These are phyloP conservation scores for Misopates orontium DNA, from an alignment of 257 asterid genomes.

Conservation along the genomic window DNA sequence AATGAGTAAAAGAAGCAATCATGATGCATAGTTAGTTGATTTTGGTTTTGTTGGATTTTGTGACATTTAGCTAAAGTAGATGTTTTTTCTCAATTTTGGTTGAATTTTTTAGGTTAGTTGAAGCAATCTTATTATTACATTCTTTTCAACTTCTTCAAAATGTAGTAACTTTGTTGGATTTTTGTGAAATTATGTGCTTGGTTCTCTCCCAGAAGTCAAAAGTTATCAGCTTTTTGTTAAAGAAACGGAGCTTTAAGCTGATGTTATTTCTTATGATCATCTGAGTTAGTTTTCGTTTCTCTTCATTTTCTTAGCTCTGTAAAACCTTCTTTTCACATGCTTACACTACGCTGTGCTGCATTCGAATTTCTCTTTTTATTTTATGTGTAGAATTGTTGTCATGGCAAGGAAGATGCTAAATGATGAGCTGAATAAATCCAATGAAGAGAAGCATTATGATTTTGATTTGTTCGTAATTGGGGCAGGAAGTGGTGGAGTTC, in stretches of 20 bases:
- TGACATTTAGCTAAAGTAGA: background rate
- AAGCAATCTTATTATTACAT: conserved; percentile 21
- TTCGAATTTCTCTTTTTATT: conserved; percentile 14
- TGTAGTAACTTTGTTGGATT: background rate
- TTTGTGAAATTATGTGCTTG: conserved; percentile 7
- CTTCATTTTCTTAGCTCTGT: conserved; percentile 3
- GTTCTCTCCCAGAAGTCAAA: conserved; percentile 7
- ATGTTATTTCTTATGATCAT: conserved; percentile 13
- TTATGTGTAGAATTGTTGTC: conserved; percentile 35
- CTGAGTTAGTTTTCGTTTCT: background rate
- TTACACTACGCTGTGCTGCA: conserved; percentile 8
- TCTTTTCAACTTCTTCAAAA: background rate
- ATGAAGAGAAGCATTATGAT: conserved; percentile 61
- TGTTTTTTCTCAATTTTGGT: no score
- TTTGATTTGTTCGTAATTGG: conserved; percentile 94
- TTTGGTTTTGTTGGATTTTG: no score
- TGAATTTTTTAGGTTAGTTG: background rate
- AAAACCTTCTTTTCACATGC: background rate
- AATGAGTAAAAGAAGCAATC: conserved; percentile 13
- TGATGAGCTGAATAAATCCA: conserved; percentile 53
- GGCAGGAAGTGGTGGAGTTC: conserved; percentile 99
- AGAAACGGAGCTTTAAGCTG: background rate
- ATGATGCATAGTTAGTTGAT: conserved; percentile 4
- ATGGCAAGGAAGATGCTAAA: conserved; percentile 97
- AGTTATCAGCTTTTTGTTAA: background rate